Base-by-base conservation (phyloP, 202 grass and related monocot species). In the Sporobolus alterniflorus region DNA sequence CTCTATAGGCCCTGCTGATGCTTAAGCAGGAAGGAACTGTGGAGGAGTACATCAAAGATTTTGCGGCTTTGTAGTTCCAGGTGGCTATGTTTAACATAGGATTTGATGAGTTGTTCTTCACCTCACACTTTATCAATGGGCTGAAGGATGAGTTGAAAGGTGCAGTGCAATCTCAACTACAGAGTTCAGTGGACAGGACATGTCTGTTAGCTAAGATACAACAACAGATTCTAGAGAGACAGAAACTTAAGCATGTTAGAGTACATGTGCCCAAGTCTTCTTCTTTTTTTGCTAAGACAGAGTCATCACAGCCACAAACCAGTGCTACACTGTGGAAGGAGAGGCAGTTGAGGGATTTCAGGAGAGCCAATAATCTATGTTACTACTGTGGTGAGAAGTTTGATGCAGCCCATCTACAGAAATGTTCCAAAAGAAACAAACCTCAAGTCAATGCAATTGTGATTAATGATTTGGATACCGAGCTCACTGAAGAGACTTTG, bases 291-390 rank as follows among this genome's bases (percentile, higher is more conserved):
- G 17, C 17, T 4, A 51, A 18, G 4, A 20, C 16, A 8, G 21
- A 55, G 0, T 10, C 8, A 0, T 22, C 1, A 55, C 0, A 7
- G 1, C 7, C 51, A 9, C 0, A 0, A 8, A 0, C 0, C 20
- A 55, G 11, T 21, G 15, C 51, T 3, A 1, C 9, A 0, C 1
- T 59, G 3, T 59, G 22, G 55, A 59, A 28, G 2, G 55, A 59
- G 1, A 0, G 55, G 1, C 55, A 59, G 1, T 5, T 59, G 10
- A 3, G 55, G 2, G 52, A 56, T 11, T 56, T 22, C 11, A 10
- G n/a, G 0, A 24, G 52, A 11, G n/a, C 60, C 0, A 6, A 63
- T 6, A 18, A 18, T 6, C 14, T 32, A 0, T 31, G 28, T 18
- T 63, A 56, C 6, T 31, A 8, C 14, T 32, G 60, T 31, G 28